Evolutionary conservation across 345 rosid genomes (phyloP).

Genomic region (Eucalyptus cladocalyx): DNA sequence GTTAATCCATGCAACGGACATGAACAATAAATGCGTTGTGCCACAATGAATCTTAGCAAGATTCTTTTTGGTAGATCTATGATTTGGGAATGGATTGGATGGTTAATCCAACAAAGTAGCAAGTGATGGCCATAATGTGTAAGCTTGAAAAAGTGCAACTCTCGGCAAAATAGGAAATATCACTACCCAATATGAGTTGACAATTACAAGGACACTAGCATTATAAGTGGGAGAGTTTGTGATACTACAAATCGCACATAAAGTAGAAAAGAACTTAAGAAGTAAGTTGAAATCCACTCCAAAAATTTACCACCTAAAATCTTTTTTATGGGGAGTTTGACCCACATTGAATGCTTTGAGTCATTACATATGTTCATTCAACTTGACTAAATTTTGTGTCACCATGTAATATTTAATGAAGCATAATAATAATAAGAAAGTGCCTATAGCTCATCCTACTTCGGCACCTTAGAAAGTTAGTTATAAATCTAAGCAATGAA

Average conservation of each 20-base stretch:
- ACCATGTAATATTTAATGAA: background rate
- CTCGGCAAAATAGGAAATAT: background rate
- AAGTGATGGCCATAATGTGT: background rate
- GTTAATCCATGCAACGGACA: background rate
- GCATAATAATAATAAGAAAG: background rate
- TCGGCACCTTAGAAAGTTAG: background rate
- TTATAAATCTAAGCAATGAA: no score
- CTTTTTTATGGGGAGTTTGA: no score
- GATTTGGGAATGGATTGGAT: background rate
- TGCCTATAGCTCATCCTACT: fast-evolving
- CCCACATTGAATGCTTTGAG: fast-evolving
- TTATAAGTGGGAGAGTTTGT: background rate
- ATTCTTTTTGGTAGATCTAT: no score
- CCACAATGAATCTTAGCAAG: background rate
- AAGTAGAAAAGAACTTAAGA: background rate
- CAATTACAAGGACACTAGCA: background rate
- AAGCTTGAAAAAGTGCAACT: background rate
- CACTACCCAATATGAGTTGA: background rate
- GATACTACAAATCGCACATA: fast-evolving
- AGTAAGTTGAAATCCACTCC: background rate
- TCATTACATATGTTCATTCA: background rate
- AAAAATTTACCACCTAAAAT: background rate
- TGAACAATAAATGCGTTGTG: background rate
- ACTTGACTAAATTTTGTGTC: background rate
- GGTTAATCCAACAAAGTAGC: background rate